A percentile compares a stretch with the other conserved stretches of the same genome.
phyloP scores from a whole-genome alignment of 2,329 filamentous ascomycete genomes.

The Claviceps cyperi region DNA sequence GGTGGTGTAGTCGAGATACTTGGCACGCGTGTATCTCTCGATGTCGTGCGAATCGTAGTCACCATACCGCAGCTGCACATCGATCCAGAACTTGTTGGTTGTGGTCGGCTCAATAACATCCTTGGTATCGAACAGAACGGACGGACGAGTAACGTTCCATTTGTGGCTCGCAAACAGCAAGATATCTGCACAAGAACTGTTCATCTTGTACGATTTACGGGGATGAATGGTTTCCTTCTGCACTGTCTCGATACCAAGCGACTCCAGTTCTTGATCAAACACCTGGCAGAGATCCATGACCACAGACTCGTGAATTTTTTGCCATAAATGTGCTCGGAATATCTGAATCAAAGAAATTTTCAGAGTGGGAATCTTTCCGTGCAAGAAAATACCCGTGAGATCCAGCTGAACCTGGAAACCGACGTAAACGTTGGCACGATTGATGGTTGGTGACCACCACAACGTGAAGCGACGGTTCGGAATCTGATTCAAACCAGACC shows the following conservation, averaged over 20 bases:
- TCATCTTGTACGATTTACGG: constrained; percentile 99
- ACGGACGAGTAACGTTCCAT: constrained; percentile 94
- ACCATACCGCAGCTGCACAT: constrained; percentile 90
- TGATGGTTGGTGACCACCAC: constrained; percentile 94
- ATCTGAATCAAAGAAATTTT: constrained; percentile 99
- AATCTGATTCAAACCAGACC: constrained; percentile 94
- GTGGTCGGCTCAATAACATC: constrained; percentile 86
- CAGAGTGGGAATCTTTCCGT: constrained; percentile 94
- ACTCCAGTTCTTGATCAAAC: constrained; percentile 93
- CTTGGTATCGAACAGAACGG: constrained; percentile 88
- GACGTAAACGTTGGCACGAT: constrained; percentile 92
- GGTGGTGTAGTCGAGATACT: constrained; percentile 97
- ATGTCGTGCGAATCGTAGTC: constrained; percentile 99
- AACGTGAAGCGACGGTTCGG: constrained; percentile 96
- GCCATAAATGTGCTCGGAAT: constrained; percentile 98
- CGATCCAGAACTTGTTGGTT: constrained; percentile 98
- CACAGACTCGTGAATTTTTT: constrained; percentile 97
- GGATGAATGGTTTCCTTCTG: constrained; percentile 99
- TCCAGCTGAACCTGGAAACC: constrained; percentile 99
- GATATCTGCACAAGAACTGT: constrained; percentile 96
- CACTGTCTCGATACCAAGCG: constrained; percentile 88
- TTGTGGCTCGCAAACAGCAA: constrained; percentile 94
- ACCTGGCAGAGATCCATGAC: constrained; percentile 99
- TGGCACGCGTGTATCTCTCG: constrained; percentile 90
- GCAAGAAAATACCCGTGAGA: constrained; percentile 94